phyloP scores from a whole-genome alignment of 2,329 filamentous ascomycete species.

The Fusarium ramigenum region DNA sequence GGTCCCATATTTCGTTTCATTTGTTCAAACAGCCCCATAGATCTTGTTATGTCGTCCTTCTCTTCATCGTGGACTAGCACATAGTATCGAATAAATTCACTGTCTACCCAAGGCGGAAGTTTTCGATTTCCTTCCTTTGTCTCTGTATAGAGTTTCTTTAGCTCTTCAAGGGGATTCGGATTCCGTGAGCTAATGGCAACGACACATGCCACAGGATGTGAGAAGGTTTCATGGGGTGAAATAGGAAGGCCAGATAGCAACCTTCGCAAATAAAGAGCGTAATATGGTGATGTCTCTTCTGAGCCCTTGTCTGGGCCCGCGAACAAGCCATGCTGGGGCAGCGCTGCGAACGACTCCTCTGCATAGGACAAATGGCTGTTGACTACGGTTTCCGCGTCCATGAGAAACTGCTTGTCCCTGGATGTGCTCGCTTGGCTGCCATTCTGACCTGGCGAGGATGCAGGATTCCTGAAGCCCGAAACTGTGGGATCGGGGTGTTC shows the following conservation, averaged over 20 bases:
- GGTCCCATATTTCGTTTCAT: slow-evolving; percentile 99
- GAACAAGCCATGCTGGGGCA: slow-evolving; percentile 50
- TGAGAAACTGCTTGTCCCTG: slow-evolving; percentile 52
- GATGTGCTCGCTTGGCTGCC: slow-evolving; percentile 42
- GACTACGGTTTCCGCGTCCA: slow-evolving; percentile 81
- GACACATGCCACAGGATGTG: slow-evolving; percentile 92
- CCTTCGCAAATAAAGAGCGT: slow-evolving; percentile 84
- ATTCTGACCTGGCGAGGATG: slow-evolving; percentile 52
- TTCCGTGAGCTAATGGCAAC: slow-evolving; percentile 95
- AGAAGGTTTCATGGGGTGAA: slow-evolving; percentile 89
- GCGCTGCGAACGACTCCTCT: slow-evolving; percentile 64
- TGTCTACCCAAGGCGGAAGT: slow-evolving; percentile 86
- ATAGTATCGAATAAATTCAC: slow-evolving; percentile 94
- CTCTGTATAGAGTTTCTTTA: slow-evolving; percentile 83
- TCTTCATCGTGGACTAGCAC: slow-evolving; percentile 97
- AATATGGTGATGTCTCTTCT: slow-evolving; percentile 77
- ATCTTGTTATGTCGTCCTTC: slow-evolving; percentile 88
- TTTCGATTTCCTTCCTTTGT: slow-evolving; percentile 80
- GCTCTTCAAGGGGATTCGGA: slow-evolving; percentile 82
- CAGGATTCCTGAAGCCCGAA: slow-evolving; percentile 41
- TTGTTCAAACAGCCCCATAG: slow-evolving; percentile 91
- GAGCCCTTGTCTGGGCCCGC: slow-evolving; percentile 55
- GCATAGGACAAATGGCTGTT: slow-evolving; percentile 81
- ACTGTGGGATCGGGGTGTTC: slow-evolving; percentile 58
- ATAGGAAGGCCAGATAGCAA: slow-evolving; percentile 82